Conservation (phyloP, 208 protist species). For the Trypanosoma mega region DNA sequence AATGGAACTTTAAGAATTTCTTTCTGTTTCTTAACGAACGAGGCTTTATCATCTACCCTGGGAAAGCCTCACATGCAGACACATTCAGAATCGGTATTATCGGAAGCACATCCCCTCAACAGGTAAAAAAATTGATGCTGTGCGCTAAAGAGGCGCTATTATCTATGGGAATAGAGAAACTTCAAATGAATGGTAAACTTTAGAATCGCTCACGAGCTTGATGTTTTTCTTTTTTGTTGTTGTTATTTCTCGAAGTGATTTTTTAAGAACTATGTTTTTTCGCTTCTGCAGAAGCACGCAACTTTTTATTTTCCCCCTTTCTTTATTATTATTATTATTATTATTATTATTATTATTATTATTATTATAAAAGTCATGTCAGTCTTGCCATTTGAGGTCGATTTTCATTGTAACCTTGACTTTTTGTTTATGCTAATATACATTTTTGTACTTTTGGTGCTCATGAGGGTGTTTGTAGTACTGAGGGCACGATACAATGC, state of each 20-base stretch:
- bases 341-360: conserved; percentile 3
- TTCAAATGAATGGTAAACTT: conserved; percentile 29
- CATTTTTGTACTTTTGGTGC: no score
- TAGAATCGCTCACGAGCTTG: no score
- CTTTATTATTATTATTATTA: conserved; percentile 3
- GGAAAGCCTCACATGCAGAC: conserved; percentile 81
- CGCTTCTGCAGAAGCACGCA: not conserved
- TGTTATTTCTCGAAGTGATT: no score
- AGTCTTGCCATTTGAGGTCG: not conserved
- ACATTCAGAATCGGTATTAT: conserved; percentile 89
- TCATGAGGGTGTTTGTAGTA: no score
- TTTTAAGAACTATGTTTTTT: conserved; percentile 23
- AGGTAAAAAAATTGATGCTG: conserved; percentile 47
- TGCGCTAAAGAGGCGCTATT: conserved; percentile 48
- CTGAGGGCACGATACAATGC: no score
- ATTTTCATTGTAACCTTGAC: no score
- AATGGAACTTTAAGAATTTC: conserved; percentile 89
- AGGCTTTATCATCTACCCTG: conserved; percentile 82
- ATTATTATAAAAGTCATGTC: not conserved
- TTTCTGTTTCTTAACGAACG: conserved; percentile 69
- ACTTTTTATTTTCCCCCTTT: conserved; percentile 7
- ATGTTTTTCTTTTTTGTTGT: no score
- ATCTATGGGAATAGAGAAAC: conserved; percentile 59
- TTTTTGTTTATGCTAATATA: no score
- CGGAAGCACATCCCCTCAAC: conserved; percentile 56